Evolutionary conservation across 2,329 filamentous ascomycete genomes (phyloP).

Genomic region (Plenodomus tracheiphilus): DNA sequence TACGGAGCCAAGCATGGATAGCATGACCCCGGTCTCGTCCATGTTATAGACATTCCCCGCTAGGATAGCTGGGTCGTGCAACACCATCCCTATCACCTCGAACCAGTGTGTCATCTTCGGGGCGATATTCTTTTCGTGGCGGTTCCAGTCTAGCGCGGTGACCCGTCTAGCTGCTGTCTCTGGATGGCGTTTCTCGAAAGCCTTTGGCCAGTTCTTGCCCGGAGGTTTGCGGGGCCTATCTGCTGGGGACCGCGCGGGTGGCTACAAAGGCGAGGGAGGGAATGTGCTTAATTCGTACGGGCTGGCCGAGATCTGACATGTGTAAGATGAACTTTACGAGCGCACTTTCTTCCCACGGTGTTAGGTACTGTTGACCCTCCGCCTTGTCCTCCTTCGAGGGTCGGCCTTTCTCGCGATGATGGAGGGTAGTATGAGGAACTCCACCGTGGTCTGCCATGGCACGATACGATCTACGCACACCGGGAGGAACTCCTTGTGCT

Average conservation of each 20-base stretch:
- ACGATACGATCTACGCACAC: constrained; percentile 4
- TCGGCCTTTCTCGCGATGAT: constrained; percentile 24
- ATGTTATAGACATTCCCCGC: constrained; percentile 10
- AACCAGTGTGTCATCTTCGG: constrained; percentile 20
- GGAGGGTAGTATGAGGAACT: constrained; percentile 19
- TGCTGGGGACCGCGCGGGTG: constrained; percentile 10
- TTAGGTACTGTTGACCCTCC: constrained; percentile 34
- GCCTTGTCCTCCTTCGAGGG: constrained; percentile 32
- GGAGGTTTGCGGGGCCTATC: constrained; percentile 11
- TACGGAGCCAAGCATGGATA: too few species aligned
- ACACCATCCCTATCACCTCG: constrained; percentile 4
- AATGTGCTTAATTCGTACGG: constrained; percentile 21
- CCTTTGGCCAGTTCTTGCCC: constrained; percentile 15
- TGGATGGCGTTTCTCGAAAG: constrained; percentile 9
- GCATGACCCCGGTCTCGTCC: too few species aligned
- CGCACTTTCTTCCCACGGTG: constrained; percentile 30
- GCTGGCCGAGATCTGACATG: constrained; percentile 16
- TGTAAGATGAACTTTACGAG: constrained; percentile 19
- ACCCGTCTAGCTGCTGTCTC: constrained; percentile 12
- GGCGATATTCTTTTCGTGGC: constrained; percentile 20
- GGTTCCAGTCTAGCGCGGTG: constrained; percentile 18
- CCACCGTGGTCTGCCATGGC: background rate
- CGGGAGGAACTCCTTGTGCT: constrained; percentile 10
- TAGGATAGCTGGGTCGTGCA: constrained; percentile 14
- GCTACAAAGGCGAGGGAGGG: constrained; percentile 17